Base-by-base conservation (phyloP, 768 basidiomycete species). In the Boletus tomentosulus region DNA sequence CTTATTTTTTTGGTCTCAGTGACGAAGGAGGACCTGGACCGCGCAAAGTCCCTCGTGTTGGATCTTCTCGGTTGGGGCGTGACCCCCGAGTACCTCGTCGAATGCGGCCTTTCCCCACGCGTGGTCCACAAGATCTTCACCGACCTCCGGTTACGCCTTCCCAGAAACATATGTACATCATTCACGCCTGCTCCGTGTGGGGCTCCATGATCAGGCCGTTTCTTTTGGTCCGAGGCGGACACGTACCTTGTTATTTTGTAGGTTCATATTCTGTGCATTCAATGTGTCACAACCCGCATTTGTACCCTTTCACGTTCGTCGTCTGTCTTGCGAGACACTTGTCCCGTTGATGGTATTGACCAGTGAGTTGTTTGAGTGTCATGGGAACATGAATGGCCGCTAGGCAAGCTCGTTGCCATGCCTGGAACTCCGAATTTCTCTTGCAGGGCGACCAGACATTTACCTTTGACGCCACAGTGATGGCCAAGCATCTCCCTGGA, bases 51-150 rank as follows among this genome's bases (percentile, higher is more conserved):
- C 15, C 65, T 79, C 31, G 75, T 82, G n/a, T 72, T 81, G 28
- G 80, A 81, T 61, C 70, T 82, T n/a, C 68, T 82, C 7, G 78
- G 81, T 12, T 80, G 79, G 78, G 78, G 78, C 24, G 78, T 81
- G 25, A 62, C 70, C 6, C 75, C 78, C 1, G 77, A 80, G 63
- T 77, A 79, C 58, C 71, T 80, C 7, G 61, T 80, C 44, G 71
- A 74, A 15, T 70, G 61, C 19, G 78, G 78, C 6, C 67, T 82
- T 30, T 77, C 78, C 25, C 60, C 67, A 15, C 65, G 65, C 27
- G 66, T 63, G 9, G 61, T 79, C 31, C 70, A 69, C 53, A 68
- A 64, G 33, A 33, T 46, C 8, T 78, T 79, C 57, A 73, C 70
- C 28, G 76, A 79, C 51, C 19, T 46, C 54, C 66, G 66, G 47